Evolutionary conservation across 371 early-diverging fungal genomes (phyloP).

Genomic region (Zychaea mexicana): DNA sequence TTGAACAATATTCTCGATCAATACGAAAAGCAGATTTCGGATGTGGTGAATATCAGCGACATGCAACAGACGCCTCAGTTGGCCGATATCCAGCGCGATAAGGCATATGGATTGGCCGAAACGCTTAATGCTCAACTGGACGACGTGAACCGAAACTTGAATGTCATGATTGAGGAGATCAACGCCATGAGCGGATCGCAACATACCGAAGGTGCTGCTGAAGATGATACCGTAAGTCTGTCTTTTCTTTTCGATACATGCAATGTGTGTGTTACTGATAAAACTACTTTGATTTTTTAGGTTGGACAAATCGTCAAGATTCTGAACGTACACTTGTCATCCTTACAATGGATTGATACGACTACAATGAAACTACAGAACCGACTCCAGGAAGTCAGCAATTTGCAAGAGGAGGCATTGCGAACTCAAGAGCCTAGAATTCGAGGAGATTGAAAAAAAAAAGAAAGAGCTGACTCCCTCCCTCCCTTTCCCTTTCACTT

Average conservation of each 20-base stretch:
- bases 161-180: constrained; percentile 85
- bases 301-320: constrained; percentile 87
- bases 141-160: constrained; percentile 79
- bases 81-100: constrained; percentile 88
- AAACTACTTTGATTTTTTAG: constrained; percentile 13
- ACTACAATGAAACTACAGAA: constrained; percentile 46
- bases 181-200: constrained; percentile 64
- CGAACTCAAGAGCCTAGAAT: constrained; percentile 35
- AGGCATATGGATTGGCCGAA: constrained; percentile 84
- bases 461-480: background rate
- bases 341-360: constrained; percentile 89
- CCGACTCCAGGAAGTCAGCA: constrained; percentile 54
- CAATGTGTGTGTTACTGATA: constrained; percentile 1
- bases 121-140: constrained; percentile 84
- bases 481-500: too few species aligned
- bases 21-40: constrained; percentile 76
- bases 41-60: constrained; percentile 52
- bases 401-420: constrained; percentile 48
- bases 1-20: constrained; percentile 74
- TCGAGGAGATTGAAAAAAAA: constrained; percentile 1
- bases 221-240: constrained; percentile 40
- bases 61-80: constrained; percentile 53
- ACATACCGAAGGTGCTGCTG: constrained; percentile 35
- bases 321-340: constrained; percentile 85
- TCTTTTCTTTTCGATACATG: too few species aligned